A percentile compares a stretch with the other conserved stretches of the same genome.
Conservation (phyloP, 768 basidiomycete genomes). For the Russula griseocarnosa region DNA sequence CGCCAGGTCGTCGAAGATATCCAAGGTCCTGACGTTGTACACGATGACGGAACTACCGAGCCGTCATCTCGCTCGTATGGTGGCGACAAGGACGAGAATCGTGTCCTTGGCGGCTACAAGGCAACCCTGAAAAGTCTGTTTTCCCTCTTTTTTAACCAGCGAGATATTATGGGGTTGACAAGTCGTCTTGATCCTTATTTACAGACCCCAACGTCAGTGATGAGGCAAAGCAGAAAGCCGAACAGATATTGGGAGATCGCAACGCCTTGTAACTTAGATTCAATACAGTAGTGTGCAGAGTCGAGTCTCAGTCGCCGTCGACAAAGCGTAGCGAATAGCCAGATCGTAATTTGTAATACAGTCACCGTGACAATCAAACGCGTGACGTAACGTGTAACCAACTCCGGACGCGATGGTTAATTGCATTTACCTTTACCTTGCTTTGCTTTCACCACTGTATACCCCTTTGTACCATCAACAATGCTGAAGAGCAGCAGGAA, state of each 20-base stretch:
- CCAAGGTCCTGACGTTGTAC: constrained; percentile 21
- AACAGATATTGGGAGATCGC: constrained; percentile 30
- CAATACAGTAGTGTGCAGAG: too few relatives aligned
- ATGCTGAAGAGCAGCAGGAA: constrained; percentile 26
- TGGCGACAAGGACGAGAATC: constrained; percentile 29
- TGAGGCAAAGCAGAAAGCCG: constrained; percentile 33
- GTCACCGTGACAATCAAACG: not conserved
- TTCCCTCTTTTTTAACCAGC: not conserved
- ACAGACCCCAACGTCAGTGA: constrained; percentile 33
- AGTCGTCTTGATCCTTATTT: not conserved
- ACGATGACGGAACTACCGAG: constrained; percentile 2
- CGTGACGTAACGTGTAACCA: constrained; percentile 18
- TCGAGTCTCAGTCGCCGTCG: too few relatives aligned
- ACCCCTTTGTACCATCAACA: not conserved
- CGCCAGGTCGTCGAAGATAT: constrained; percentile 31
- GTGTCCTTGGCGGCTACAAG: constrained; percentile 33
- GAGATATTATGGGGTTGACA: not conserved
- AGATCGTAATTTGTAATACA: too few relatives aligned
- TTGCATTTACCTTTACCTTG: not conserved
- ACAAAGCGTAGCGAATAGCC: too few relatives aligned
- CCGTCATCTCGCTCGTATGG: not conserved
- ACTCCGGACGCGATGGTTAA: not conserved
- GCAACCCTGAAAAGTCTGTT: constrained; percentile 31
- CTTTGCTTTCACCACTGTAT: not conserved
- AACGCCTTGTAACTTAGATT: constrained; percentile 24